Evolutionary conservation across 2,329 filamentous ascomycete genomes (phyloP).

Genomic region (Helotiales sp.): DNA sequence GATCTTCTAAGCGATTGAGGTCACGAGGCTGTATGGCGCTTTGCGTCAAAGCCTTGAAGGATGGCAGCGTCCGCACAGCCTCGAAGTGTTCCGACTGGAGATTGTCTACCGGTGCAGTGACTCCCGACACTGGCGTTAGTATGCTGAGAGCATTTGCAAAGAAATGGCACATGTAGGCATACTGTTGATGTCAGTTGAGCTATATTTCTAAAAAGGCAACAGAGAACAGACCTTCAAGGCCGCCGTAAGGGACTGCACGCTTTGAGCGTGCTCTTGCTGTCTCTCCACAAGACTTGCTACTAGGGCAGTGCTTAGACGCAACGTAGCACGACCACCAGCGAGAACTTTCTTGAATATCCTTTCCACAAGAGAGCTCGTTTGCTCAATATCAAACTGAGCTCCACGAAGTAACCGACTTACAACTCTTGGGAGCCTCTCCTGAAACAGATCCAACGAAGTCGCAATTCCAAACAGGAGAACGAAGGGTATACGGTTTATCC

Average conservation of each 20-base stretch:
- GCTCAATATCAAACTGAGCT: constrained; percentile 74
- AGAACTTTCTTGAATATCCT: constrained; percentile 68
- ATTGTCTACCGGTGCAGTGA: constrained; percentile 31
- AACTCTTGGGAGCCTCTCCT: constrained; percentile 69
- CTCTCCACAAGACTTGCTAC: constrained; percentile 65
- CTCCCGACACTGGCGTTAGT: constrained; percentile 46
- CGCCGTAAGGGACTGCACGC: constrained; percentile 70
- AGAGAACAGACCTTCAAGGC: constrained; percentile 59
- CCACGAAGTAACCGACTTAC: constrained; percentile 68
- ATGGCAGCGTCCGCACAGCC: constrained; percentile 66
- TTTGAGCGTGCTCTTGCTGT: constrained; percentile 75
- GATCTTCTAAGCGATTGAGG: constrained; percentile 44
- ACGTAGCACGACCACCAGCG: constrained; percentile 52
- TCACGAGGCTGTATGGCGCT: constrained; percentile 44
- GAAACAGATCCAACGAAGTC: constrained; percentile 78
- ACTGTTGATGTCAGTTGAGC: constrained; percentile 46
- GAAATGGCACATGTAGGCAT: constrained; percentile 84
- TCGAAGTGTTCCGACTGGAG: constrained; percentile 64
- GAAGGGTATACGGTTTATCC: constrained; percentile 76
- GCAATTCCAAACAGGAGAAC: constrained; percentile 77
- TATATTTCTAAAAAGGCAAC: background rate
- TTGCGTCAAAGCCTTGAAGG: constrained; percentile 62
- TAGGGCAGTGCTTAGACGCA: constrained; percentile 65
- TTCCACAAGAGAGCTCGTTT: constrained; percentile 70
- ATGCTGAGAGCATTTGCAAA: constrained; percentile 76